Base-by-base conservation (phyloP, 2,329 filamentous ascomycete species). In the Curvularia hawaiiensis region DNA sequence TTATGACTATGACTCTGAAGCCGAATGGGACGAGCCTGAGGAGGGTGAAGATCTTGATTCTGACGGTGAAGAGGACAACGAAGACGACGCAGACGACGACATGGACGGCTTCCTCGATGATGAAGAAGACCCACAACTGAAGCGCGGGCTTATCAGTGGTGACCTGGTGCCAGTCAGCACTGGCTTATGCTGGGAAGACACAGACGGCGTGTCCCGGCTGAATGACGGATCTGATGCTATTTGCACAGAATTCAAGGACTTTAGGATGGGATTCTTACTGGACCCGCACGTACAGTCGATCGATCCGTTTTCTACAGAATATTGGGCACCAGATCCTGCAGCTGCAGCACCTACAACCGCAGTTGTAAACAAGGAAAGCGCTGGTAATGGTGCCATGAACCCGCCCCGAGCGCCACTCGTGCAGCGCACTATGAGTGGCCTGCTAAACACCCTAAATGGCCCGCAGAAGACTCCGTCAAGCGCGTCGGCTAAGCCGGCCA, bases 51-150 rank as follows among this genome's bases (percentile, higher is more conserved):
- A 90, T 56, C 75, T 89, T 2, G 79, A 84, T 48, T 85, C 84
- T 3, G 87, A 89, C 57, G 85, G 85, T 30, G 87, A 89, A 54
- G 87, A 89, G 6, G 83, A 86, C 50, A 85, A 88, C 10, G 89
- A 89, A 26, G 87, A 90, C 49, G 83, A 91, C 11, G 89, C 87
- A n/a, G 90, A 91, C 16, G 90, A 91, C 61, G 92, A 96, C 58
- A 90, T 97, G 88, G 91, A 92, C 4, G 93, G 88, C 18, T 97
- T 97, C 70, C 81, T 97, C 1, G 93, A 97, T 65, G 91, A 91
- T 6, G 91, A 96, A 52, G 91, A 95, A 75, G 69, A 84, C 79
- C 58, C 78, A 76, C 72, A 80, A 77, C 62, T 81, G 74, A 83
- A 85, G 80, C 79, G 84, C 73, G 76, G 88, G 78, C 75, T 84